phyloP scores from a whole-genome alignment of 192 early-diverging fungal species.

The Coemansia sp. region DNA sequence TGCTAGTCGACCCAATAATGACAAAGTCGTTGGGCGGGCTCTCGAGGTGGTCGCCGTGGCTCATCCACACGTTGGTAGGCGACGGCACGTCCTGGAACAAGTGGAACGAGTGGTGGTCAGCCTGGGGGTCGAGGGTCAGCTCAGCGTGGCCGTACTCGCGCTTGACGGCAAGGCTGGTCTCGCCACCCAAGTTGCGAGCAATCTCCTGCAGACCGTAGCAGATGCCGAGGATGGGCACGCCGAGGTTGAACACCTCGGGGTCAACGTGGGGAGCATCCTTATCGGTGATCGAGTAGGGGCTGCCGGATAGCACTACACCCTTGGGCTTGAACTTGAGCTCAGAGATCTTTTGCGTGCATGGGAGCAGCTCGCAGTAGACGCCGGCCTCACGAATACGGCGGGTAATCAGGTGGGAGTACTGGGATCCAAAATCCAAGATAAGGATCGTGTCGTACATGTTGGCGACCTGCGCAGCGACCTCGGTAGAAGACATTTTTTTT shows the following conservation, averaged over 20 bases:
- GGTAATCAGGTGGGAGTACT: slow-evolving; percentile 98
- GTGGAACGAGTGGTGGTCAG: slow-evolving; percentile 59
- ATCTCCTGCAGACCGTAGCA: slow-evolving; percentile 99
- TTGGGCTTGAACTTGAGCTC: slow-evolving; percentile 95
- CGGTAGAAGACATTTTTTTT: slow-evolving; percentile 34
- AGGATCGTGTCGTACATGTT: slow-evolving; percentile 92
- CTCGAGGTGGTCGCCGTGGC: slow-evolving; percentile 93
- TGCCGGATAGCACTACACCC: slow-evolving; percentile 93
- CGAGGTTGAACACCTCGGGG: slow-evolving; percentile 81
- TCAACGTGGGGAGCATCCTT: slow-evolving; percentile 92
- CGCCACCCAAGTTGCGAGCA: slow-evolving; percentile 83
- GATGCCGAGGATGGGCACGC: slow-evolving; percentile 93
- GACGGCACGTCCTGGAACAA: slow-evolving; percentile 72
- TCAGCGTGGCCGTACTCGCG: slow-evolving; percentile 94
- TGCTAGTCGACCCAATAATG: slow-evolving; percentile 80
- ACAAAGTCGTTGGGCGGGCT: slow-evolving; percentile 76
- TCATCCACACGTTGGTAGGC: slow-evolving; percentile 88
- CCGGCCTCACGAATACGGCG: slow-evolving; percentile 93
- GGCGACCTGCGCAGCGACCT: slow-evolving; percentile 60
- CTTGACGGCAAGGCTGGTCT: slow-evolving; percentile 68
- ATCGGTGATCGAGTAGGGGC: slow-evolving; percentile 97
- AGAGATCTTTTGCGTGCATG: slow-evolving; percentile 93
- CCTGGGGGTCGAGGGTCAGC: slow-evolving; percentile 65
- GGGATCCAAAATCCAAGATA: slow-evolving; percentile 98
- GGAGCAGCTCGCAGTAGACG: slow-evolving; percentile 97